Conservation (phyloP, 2,329 filamentous ascomycete genomes). For the Fusarium scirpi region DNA sequence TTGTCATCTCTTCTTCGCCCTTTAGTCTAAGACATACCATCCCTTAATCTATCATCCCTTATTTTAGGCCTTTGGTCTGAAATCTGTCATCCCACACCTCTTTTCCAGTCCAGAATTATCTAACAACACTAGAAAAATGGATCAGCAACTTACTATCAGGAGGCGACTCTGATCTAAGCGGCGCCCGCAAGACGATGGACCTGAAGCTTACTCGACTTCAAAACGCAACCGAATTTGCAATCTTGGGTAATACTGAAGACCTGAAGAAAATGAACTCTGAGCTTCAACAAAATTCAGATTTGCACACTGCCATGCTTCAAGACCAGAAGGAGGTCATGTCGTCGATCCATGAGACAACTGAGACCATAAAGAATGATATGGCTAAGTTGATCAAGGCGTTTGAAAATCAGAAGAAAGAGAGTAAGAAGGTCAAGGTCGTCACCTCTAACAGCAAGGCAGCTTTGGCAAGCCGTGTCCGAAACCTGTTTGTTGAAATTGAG, state of each 20-base stretch:
- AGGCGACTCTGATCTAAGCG: conserved; percentile 49
- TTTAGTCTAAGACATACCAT: too few species aligned
- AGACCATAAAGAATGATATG: conserved; percentile 46
- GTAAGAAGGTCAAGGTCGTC: conserved; percentile 13
- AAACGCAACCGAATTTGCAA: conserved; percentile 51
- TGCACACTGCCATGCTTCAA: conserved; percentile 45
- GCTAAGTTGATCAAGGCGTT: conserved; percentile 46
- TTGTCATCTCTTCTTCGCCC: too few species aligned
- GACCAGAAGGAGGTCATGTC: conserved; percentile 45
- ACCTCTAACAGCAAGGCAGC: conserved; percentile 37
- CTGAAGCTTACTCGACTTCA: conserved; percentile 46
- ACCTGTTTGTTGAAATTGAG: conserved; percentile 38
- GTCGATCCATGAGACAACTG: conserved; percentile 45
- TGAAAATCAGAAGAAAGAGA: conserved; percentile 37
- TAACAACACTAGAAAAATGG: conserved; percentile 42
- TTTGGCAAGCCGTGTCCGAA: conserved; percentile 41
- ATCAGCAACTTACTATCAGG: conserved; percentile 48
- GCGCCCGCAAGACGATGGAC: conserved; percentile 49
- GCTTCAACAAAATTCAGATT: conserved; percentile 44
- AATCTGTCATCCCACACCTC: too few species aligned
- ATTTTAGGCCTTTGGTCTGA: too few species aligned
- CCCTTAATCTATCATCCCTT: too few species aligned
- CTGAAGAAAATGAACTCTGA: conserved; percentile 45
- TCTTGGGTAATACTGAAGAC: conserved; percentile 51
- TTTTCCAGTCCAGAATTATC: neutral